A percentile compares a stretch with the other conserved stretches of the same genome.
These are phyloP conservation scores for Mediolabrus comicus DNA, from an alignment of 108 stramenopile genomes.

Conservation along the genomic window DNA sequence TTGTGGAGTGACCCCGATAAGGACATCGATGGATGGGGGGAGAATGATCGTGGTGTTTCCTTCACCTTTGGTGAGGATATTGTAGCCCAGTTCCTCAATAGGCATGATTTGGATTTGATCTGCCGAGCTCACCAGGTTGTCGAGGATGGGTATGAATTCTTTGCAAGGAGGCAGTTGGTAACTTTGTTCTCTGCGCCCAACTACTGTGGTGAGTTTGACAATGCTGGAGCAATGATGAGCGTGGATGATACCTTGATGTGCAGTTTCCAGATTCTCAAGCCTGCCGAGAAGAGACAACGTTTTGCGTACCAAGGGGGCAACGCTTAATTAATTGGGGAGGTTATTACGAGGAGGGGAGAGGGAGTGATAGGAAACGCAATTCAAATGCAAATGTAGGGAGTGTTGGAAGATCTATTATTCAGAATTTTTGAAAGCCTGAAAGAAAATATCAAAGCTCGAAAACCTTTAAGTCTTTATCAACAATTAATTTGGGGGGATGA, in stretches of 20 bases:
- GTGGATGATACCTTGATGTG: constrained; percentile 99
- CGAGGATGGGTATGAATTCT: constrained; percentile 99
- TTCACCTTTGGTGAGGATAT: constrained; percentile 99
- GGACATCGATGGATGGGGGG: constrained; percentile 99
- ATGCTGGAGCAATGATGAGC: constrained; percentile 99
- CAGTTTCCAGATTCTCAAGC: constrained; percentile 99
- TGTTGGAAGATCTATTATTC: too few relatives aligned
- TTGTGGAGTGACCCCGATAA: constrained; percentile 99
- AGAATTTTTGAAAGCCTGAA: too few relatives aligned
- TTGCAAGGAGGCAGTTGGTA: constrained; percentile 97
- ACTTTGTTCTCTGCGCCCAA: constrained; percentile 99
- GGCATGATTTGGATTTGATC: constrained; percentile 98
- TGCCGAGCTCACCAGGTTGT: constrained; percentile 99
- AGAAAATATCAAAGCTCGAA: too few relatives aligned
- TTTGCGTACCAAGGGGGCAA: constrained; percentile 86
- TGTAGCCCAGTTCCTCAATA: constrained; percentile 94
- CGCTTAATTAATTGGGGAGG: constrained; percentile 4
- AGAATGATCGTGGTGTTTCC: constrained; percentile 99
- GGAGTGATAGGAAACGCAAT: background rate
- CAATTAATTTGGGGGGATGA: background rate
- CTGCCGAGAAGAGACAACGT: constrained; percentile 98
- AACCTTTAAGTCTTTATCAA: background rate
- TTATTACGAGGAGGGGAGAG: background rate
- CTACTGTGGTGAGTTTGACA: constrained; percentile 99
- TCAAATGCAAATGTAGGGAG: background rate